These are phyloP conservation scores for Peniophora sp. DNA, from an alignment of 1,284 basidiomycete genomes.

Conservation along the genomic window DNA sequence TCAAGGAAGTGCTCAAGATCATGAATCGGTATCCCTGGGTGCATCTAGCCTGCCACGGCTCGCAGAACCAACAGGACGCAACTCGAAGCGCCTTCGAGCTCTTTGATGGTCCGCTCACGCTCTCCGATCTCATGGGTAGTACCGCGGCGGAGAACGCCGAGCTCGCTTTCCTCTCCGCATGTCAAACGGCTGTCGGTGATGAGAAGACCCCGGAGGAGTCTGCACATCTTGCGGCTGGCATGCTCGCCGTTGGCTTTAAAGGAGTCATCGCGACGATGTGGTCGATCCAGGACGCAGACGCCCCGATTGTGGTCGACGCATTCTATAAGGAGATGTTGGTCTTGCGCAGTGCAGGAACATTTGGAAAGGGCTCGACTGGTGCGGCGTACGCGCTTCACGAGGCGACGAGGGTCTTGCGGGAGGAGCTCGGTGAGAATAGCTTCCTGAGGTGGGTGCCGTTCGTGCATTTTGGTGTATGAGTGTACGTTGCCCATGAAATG, in stretches of 20 bases:
- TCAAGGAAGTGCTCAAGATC: neutral
- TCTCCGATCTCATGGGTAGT: neutral
- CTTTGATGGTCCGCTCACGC: neutral
- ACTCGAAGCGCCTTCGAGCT: neutral
- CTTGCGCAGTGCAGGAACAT: neutral
- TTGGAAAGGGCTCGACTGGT: neutral
- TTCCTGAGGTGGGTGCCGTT: neutral
- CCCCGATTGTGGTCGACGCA: slow-evolving; percentile 9
- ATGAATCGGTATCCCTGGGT: neutral
- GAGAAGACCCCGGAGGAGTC: slow-evolving; percentile 13
- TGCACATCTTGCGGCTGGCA: slow-evolving; percentile 17
- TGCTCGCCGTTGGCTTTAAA: slow-evolving; percentile 16
- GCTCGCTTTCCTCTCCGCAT: slow-evolving; percentile 19
- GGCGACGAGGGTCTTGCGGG: slow-evolving; percentile 1
- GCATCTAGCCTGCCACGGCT: slow-evolving; percentile 3
- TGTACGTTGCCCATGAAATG: too few species aligned
- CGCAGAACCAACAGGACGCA: neutral
- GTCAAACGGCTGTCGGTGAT: slow-evolving; percentile 16
- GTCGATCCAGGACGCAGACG: slow-evolving; percentile 12
- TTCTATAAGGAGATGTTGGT: slow-evolving; percentile 2
- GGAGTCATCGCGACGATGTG: slow-evolving; percentile 18
- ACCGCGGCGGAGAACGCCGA: neutral
- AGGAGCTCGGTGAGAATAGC: neutral
- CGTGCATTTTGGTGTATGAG: neutral
- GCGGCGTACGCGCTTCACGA: slow-evolving; percentile 1